Evolutionary conservation across 2,329 filamentous ascomycete species (phyloP), one percentile per base, ranked within the genome.

Genomic region (Exophiala viscosa): DNA sequence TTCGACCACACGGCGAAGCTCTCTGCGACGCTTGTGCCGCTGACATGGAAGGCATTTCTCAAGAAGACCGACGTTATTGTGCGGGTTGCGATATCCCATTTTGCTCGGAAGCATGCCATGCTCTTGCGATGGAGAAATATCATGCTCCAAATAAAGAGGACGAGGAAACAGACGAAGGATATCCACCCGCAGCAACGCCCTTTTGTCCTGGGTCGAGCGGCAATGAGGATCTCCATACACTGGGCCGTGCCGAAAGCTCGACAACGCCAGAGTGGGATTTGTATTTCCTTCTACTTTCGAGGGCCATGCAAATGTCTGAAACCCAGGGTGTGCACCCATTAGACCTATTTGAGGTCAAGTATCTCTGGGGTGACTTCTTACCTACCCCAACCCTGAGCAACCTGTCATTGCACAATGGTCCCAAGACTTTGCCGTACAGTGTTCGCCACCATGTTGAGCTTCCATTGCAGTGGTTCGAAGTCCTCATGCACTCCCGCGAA

Each of bases 11-110:
- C 10, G 90, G 95, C 66, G 90, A 95, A 57, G 79, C 87, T 3
- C 80, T 92, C 28, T 97, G 92, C 69, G 92, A 97, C 69, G 90
- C 90, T 11, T 97, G 92, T 69, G 90, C 90, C 80, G 6, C 81
- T 83, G 18, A 78, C 95, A 5, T 88, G 87, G 0, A 77, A 78
- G 0, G 72, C 88, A 33, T 70, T 64, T 8, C 54, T 58, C 66
- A 71, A 2, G 84, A 81, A 61, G 70, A 75, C 34, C 50, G 55
- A 17, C 41, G 49, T 32, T 51, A 58, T 32, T 63, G 61, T 39
- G 18, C 45, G 15, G 59, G 58, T 5, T 73, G 77, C 53, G 79
- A 82, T 50, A 76, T 74, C 13, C 76, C 83, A 57, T 86, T 84
- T 68, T 86, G 83, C 69, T 80, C 78, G 54, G 67, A 74, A 59